Percentiles rank a stretch among this genome's conserved stretches.
Evolutionary conservation across 2,329 filamentous ascomycete genomes (phyloP).

Genomic region (Nigrospora sphaerica): DNA sequence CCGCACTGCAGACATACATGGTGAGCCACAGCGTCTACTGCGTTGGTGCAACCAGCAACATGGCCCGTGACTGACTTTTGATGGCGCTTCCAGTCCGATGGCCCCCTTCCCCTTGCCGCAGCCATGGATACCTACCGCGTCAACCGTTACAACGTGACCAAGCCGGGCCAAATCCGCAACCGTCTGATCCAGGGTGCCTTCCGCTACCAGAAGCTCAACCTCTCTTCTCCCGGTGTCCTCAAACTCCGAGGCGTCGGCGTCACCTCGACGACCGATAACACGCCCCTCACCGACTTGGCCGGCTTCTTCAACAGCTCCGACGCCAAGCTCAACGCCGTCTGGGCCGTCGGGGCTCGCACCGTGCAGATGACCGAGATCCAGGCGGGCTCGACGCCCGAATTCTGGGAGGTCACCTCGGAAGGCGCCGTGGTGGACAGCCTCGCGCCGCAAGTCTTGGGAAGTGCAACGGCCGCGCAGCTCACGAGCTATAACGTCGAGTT

Average conservation of each 20-base stretch:
- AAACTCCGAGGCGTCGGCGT: constrained; percentile 19
- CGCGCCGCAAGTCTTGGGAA: constrained; percentile 14
- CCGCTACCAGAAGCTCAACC: constrained; percentile 27
- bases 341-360: constrained; percentile 21
- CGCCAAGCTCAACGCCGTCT: constrained; percentile 18
- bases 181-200: constrained; percentile 28
- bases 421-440: constrained; percentile 19
- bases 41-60: not conserved
- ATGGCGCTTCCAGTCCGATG: constrained; percentile 14
- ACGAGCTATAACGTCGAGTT: constrained; percentile 15
- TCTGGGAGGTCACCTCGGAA: constrained; percentile 17
- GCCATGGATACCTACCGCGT: constrained; percentile 29
- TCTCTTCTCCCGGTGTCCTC: constrained; percentile 20
- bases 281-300: constrained; percentile 14
- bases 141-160: constrained; percentile 24
- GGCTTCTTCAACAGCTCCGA: constrained; percentile 22
- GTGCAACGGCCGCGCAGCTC: constrained; percentile 9
- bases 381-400: constrained; percentile 15
- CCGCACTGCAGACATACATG: constrained; percentile 7
- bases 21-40: not conserved
- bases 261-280: constrained; percentile 12
- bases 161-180: constrained; percentile 14
- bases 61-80: not conserved
- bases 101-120: constrained; percentile 24
- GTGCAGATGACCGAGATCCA: constrained; percentile 22